Conservation (phyloP, 352 stramenopile species). For the Phytophthora ramorum region DNA sequence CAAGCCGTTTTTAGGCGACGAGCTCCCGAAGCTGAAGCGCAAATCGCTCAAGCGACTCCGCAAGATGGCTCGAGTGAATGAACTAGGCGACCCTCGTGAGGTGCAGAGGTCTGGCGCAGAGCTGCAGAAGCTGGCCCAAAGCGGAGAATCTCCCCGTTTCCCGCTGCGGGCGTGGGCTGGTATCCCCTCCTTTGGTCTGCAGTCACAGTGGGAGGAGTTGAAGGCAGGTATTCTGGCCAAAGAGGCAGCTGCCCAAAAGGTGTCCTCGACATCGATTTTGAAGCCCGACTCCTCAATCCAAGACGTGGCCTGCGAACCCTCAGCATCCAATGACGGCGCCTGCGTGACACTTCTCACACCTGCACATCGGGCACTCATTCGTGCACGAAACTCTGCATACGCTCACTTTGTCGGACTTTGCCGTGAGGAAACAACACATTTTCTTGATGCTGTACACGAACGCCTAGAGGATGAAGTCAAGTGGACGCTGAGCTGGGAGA, state of each 20-base stretch:
- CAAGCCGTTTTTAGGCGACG: conserved; percentile 49
- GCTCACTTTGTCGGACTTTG: conserved; percentile 44
- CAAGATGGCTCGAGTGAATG: conserved; percentile 63
- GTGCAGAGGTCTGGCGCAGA: conserved; percentile 55
- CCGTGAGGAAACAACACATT: conserved; percentile 15
- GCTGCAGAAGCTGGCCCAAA: conserved; percentile 49
- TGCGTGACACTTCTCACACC: conserved; percentile 63
- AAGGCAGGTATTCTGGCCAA: conserved; percentile 28
- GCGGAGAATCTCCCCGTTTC: conserved; percentile 58
- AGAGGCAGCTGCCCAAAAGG: conserved; percentile 13
- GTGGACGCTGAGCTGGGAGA: conserved; percentile 55
- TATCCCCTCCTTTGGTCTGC: conserved; percentile 55
- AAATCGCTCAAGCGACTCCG: conserved; percentile 78
- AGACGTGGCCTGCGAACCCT: conserved; percentile 20
- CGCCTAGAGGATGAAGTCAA: conserved; percentile 66
- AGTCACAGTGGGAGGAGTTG: conserved; percentile 31
- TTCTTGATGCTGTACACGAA: conserved; percentile 44
- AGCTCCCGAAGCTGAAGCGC: conserved; percentile 59
- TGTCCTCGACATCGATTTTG: not conserved
- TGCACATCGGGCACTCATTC: conserved; percentile 63
- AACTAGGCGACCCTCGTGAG: conserved; percentile 63
- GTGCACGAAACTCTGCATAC: conserved; percentile 52
- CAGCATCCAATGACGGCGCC: conserved; percentile 35
- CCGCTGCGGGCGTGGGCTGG: conserved; percentile 53
- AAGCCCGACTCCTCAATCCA: conserved; percentile 31